Evolutionary conservation across 2,329 filamentous ascomycete genomes (phyloP).

Genomic region (Aspergillus melleus): DNA sequence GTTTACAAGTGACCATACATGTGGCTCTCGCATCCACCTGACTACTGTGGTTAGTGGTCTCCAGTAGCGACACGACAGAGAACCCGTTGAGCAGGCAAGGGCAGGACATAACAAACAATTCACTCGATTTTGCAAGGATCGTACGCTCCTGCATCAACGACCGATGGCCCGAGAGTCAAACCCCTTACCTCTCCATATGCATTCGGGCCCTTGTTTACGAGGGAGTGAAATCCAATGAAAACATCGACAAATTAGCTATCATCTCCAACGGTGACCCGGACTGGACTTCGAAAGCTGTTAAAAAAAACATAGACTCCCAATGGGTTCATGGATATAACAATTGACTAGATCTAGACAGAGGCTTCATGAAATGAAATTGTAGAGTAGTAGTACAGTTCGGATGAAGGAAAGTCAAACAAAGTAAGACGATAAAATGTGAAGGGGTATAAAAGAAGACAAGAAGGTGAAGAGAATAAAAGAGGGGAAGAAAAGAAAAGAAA

Average conservation of each 20-base stretch:
- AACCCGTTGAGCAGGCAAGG: not conserved
- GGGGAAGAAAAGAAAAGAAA: not conserved
- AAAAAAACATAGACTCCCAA: not conserved
- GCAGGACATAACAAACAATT: not conserved
- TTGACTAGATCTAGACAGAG: conserved; percentile 15
- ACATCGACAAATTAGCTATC: not conserved
- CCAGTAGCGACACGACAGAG: not conserved
- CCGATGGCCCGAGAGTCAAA: not conserved
- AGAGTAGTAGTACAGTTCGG: conserved; percentile 23
- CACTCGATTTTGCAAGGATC: not conserved
- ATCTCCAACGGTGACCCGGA: not conserved
- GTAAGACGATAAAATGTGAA: conserved; percentile 12
- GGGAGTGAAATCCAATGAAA: not conserved
- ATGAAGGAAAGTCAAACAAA: conserved; percentile 2
- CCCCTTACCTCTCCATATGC: not conserved
- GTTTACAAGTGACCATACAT: not conserved
- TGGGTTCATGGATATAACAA: not conserved
- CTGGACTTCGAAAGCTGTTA: not conserved
- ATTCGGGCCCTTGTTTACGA: not conserved
- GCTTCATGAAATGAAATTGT: conserved; percentile 17
- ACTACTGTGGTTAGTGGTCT: not conserved
- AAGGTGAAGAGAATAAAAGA: conserved; percentile 9
- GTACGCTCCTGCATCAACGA: not conserved
- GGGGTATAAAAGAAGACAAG: conserved; percentile 23
- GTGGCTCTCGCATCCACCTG: not conserved